Base-by-base conservation (phyloP, 2,329 filamentous ascomycete genomes). In the Ophiostoma piceae region DNA sequence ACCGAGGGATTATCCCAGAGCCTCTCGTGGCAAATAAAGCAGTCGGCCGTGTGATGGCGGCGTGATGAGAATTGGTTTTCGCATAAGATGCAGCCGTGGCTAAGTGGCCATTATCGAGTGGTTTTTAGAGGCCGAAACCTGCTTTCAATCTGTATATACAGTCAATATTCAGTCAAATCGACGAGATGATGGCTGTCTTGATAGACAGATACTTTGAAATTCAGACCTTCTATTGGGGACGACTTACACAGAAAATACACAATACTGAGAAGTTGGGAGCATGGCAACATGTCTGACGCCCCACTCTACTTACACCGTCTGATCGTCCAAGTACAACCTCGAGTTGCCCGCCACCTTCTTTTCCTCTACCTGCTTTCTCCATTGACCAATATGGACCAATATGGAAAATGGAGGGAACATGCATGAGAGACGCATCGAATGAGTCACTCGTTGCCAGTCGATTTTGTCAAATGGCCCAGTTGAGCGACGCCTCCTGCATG, bases 371-470 rank as follows among this genome's bases (percentile, higher is more conserved):
- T 68, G 65, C 70, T 51, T 68, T 72, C 71, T 71, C 68, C 68
- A 39, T 64, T 68, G 43, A 35, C 68, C 32, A 57, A 43, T 62
- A 29, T 66, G 66, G 43, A 35, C 70, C 32, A 57, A 60, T 62
- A 29, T 66, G 66, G 60, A n/a, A 66, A 62, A 69, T 57, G 57
- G 65, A 68, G 67, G 67, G 70, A 41, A 70, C 62, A 67, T 71
- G 70, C 70, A 71, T 71, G 67, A 16, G 32, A 64, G 66, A 60
- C 67, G 66, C 67, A 71, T 72, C 73, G 74, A 71, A 71, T 78
- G 76, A 78, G 73, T 78, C 77, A 78, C 75, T 72, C 73, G 67
- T 68, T 64, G 68, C 77, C 77, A 78, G 71, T 78, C 76, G 71
- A 74, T 76, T 70, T 71, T 68, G 57, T 68, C 68, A 35, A 67